Percentiles rank a stretch among this genome's conserved stretches.
These are phyloP conservation scores for Ganoderma meredithae DNA, from an alignment of 1,284 basidiomycete species.

Conservation along the genomic window DNA sequence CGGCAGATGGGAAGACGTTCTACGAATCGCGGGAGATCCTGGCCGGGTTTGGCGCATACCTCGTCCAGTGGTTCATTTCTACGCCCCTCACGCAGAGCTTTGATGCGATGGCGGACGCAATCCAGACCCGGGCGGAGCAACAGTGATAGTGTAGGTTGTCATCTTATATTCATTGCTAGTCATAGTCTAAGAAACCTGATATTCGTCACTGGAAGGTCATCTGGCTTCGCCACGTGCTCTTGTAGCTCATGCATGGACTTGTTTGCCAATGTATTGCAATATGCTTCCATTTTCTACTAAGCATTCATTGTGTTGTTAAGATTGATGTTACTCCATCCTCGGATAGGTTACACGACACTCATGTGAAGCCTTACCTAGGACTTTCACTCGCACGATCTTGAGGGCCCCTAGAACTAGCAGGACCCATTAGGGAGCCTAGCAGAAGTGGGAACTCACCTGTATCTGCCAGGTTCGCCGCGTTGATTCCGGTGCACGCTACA, in stretches of 20 bases:
- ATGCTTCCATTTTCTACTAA: neutral
- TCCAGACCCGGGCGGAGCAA: conserved; percentile 63
- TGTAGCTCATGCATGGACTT: neutral
- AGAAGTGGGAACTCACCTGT: neutral
- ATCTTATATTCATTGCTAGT: neutral
- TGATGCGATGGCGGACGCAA: conserved; percentile 60
- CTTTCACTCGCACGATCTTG: neutral
- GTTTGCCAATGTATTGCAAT: neutral
- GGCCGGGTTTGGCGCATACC: conserved; percentile 59
- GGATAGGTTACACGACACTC: neutral
- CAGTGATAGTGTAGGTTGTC: neutral
- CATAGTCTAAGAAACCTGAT: neutral
- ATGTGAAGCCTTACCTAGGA: neutral
- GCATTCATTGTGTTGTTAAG: neutral
- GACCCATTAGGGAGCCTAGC: neutral
- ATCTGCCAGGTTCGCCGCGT: neutral
- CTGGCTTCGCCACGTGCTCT: neutral
- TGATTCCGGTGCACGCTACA: neutral
- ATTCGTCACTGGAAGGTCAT: neutral
- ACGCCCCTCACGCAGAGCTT: conserved; percentile 55
- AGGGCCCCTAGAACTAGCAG: neutral
- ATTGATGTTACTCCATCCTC: too few species aligned
- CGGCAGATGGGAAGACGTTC: conserved; percentile 58
- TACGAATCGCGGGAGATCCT: conserved; percentile 76
- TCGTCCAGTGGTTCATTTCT: conserved; percentile 56